Percentiles rank a stretch among this genome's conserved stretches.
Conservation (phyloP, 441 rosid species). For the Croton setiger region DNA sequence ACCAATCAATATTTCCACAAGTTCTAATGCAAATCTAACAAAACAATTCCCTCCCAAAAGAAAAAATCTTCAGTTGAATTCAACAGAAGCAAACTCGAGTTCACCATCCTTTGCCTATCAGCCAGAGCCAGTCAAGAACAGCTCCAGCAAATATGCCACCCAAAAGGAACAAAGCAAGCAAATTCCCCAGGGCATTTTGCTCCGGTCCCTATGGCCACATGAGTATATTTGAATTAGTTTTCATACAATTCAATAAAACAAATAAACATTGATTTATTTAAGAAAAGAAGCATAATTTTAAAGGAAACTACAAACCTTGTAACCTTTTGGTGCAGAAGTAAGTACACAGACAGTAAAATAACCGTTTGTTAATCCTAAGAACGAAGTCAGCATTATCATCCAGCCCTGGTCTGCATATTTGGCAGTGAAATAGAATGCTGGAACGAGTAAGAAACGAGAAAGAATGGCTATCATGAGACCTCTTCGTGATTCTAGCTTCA, state of each 20-base stretch:
- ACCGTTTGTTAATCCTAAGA: constrained; percentile 61
- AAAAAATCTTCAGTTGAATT: not conserved
- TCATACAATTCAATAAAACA: constrained; percentile 5
- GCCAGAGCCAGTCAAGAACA: constrained; percentile 77
- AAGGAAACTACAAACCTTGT: constrained; percentile 39
- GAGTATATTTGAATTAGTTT: constrained; percentile 30
- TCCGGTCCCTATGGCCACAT: constrained; percentile 66
- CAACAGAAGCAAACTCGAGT: not conserved
- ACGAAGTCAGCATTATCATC: constrained; percentile 63
- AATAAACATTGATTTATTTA: not conserved
- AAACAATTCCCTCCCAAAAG: not conserved
- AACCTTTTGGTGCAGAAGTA: constrained; percentile 56
- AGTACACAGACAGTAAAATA: constrained; percentile 63
- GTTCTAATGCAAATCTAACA: not conserved
- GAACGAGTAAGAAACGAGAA: constrained; percentile 45
- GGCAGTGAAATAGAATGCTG: constrained; percentile 66
- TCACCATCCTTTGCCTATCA: constrained; percentile 63
- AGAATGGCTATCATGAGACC: constrained; percentile 35
- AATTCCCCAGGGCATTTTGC: constrained; percentile 73
- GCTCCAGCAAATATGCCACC: constrained; percentile 70
- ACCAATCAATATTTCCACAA: not conserved
- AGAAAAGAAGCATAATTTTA: not conserved
- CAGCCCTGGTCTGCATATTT: constrained; percentile 68
- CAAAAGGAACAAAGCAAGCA: constrained; percentile 57
- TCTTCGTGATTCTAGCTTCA: constrained; percentile 52